Percentiles rank a stretch among this genome's conserved stretches.
Evolutionary conservation across 148 eudicot genomes (phyloP).

Genomic region (Arbutus unedo): DNA sequence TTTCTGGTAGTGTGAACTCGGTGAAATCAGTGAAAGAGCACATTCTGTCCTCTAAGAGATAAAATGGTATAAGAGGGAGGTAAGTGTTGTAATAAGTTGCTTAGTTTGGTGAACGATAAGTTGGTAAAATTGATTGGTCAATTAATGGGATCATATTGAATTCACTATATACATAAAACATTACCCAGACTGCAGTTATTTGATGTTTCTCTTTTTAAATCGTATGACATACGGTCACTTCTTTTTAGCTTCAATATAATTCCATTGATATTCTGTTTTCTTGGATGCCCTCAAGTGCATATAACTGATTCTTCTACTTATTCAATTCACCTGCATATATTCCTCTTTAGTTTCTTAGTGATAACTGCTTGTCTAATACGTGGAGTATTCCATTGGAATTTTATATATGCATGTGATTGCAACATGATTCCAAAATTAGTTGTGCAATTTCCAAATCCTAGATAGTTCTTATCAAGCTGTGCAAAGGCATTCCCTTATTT

Average conservation of each 20-base stretch:
- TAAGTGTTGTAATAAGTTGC: not conserved
- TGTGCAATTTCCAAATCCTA: not conserved
- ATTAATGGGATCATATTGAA: constrained; percentile 6
- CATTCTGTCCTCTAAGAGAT: not conserved
- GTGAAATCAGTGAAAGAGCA: not conserved
- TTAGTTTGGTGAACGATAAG: not conserved
- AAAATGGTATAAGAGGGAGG: not conserved
- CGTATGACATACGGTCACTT: not conserved
- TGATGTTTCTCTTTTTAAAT: constrained; percentile 2
- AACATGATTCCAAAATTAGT: constrained; percentile 1
- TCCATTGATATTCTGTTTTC: not conserved
- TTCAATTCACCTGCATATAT: not conserved
- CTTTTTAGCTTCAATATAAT: not conserved
- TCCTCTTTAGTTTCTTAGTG: not conserved
- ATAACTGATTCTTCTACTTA: not conserved
- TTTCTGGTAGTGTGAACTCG: constrained; percentile 11
- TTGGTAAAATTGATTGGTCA: not conserved
- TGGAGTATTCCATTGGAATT: not conserved
- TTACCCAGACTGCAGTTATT: not conserved
- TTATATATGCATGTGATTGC: not conserved
- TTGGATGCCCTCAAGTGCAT: not conserved
- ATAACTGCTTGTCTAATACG: not conserved
- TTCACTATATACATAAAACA: not conserved
- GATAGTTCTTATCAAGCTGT: not conserved
- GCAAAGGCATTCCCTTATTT: not conserved